Evolutionary conservation across 1,139 yeast species (phyloP), one percentile per base, ranked within the genome.

Genomic region (Geotrichum reessii): DNA sequence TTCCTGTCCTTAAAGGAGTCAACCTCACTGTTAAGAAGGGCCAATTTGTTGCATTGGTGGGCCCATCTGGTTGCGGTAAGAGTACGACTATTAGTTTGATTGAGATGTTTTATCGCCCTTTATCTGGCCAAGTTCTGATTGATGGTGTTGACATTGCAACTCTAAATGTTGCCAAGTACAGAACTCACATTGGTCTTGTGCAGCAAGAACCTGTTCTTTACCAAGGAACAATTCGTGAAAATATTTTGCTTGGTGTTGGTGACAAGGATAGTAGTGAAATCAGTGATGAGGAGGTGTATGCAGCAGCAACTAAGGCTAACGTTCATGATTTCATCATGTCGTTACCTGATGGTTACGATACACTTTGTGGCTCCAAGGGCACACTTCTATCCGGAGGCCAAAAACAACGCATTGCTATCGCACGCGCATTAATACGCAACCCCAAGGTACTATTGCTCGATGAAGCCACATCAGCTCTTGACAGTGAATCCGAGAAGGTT

Each of bases 11-110:
- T 69, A 78, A 83, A 40, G 81, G 86, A 11, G 70, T 91, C 56
- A 81, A 84, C 63, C 78, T 92, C 63, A 81, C 76, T 33, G 84
- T 92, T 59, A 80, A 83, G 59, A 78, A 84, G 53, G 97, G 97
- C 2, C 91, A 95, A 61, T 89, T 88, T 67, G 89, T 90, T 40
- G 95, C 98, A 65, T 81, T 92, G 62, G 98, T 92, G 2, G 99
- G 98, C 0, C 95, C 97, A 1, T 89, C 96, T 3, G 98, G 98
- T 4, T 83, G 95, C 66, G 98, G 98, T 47, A 92, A 92, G 73
- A 87, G 96, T 1, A 92, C 97, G 0, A 85, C 95, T 42, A 87
- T 95, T n/a, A 87, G 92, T 28, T 75, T 92, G 57, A 73, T 90
- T 58, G 80, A 91, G 64, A 76, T 95, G 59, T 91, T 89, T 71